These are phyloP conservation scores for Miamiensis avidus DNA, from an alignment of 169 alveolate species.

Conservation along the genomic window DNA sequence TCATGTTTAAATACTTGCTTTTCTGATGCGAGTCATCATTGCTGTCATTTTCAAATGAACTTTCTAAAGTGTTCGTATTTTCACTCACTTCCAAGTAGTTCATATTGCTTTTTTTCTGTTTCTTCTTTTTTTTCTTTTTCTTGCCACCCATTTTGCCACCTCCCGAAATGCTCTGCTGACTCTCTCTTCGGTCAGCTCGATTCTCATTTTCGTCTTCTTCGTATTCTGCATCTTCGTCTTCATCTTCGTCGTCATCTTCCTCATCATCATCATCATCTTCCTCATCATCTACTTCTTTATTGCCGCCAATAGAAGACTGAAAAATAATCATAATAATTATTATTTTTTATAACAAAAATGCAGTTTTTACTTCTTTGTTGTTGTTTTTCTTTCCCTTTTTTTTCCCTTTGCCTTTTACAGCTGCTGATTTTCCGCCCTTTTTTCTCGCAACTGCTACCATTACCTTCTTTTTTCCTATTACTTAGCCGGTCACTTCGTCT, in stretches of 20 bases:
- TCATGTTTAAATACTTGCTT: too few relatives aligned
- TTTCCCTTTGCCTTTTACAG: not conserved
- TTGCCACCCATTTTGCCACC: not conserved
- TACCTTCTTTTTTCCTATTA: too few relatives aligned
- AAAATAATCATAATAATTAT: too few relatives aligned
- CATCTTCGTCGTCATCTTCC: not conserved
- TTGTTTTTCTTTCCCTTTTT: too few relatives aligned
- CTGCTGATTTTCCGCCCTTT: too few relatives aligned
- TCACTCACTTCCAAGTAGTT: not conserved
- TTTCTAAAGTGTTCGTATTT: too few relatives aligned
- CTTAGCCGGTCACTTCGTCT: too few relatives aligned
- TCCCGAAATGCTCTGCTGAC: not conserved
- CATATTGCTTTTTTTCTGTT: not conserved
- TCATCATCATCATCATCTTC: not conserved
- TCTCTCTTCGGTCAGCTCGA: not conserved
- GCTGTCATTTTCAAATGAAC: not conserved
- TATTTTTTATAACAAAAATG: not conserved
- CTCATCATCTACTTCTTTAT: not conserved
- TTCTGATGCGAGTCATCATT: not conserved
- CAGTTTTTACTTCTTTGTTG: too few relatives aligned
- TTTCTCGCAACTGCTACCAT: too few relatives aligned
- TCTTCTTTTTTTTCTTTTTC: not conserved
- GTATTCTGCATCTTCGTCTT: not conserved
- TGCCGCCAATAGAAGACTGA: not conserved
- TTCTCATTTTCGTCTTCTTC: not conserved